Conservation (phyloP, 371 early-diverging fungal species). For the Sporodiniella umbellata region DNA sequence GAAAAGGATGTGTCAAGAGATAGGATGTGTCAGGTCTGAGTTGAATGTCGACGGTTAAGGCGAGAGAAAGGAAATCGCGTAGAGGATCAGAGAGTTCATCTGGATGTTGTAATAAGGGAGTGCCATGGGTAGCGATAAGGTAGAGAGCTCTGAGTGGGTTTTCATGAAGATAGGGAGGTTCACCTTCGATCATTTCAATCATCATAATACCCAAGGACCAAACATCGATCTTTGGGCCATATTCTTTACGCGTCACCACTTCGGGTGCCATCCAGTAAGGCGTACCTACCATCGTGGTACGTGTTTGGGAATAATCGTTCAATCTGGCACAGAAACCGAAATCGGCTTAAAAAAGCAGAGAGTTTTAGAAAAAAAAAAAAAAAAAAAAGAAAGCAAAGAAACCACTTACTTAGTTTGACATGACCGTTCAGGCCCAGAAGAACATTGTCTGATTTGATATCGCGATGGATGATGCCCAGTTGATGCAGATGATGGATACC, state of each 20-base stretch:
- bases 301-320: slow-evolving; percentile 60
- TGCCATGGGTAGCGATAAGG: slow-evolving; percentile 87
- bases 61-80: slow-evolving; percentile 72
- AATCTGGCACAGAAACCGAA: slow-evolving; percentile 90
- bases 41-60: slow-evolving; percentile 59
- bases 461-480: slow-evolving; percentile 88
- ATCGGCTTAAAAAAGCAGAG: slow-evolving; percentile 51
- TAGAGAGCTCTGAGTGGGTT: slow-evolving; percentile 81
- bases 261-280: slow-evolving; percentile 93
- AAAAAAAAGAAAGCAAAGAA: too few species aligned
- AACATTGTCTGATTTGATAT: slow-evolving; percentile 95
- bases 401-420: slow-evolving; percentile 77
- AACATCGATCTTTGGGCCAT: slow-evolving; percentile 86
- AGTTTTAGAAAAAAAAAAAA: not conserved
- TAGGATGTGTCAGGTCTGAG: slow-evolving; percentile 25
- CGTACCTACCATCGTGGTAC: slow-evolving; percentile 84
- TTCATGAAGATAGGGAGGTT: slow-evolving; percentile 87
- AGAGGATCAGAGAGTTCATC: slow-evolving; percentile 64
- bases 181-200: slow-evolving; percentile 81
- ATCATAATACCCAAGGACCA: slow-evolving; percentile 94
- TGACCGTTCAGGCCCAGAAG: slow-evolving; percentile 76
- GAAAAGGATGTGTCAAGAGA: slow-evolving; percentile 78
- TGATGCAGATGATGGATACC: slow-evolving; percentile 72
- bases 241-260: slow-evolving; percentile 86
- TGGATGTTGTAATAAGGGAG: slow-evolving; percentile 78